phyloP scores from a whole-genome alignment of 306 rosid species.

The Glycyrrhiza uralensis region DNA sequence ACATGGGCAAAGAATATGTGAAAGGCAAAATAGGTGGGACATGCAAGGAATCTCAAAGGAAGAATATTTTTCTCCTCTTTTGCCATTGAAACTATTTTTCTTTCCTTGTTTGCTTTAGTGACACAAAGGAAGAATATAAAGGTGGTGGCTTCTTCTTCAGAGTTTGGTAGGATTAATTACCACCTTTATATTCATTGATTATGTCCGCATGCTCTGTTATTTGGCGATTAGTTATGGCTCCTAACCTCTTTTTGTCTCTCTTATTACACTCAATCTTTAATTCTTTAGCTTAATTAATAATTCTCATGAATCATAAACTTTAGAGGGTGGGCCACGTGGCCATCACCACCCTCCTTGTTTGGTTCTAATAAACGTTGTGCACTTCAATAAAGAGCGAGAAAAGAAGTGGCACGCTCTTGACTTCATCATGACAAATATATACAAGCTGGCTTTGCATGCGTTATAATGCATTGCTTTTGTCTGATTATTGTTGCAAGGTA shows the following conservation, averaged over 20 bases:
- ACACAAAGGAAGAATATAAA: no score
- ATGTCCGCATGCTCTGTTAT: neutral
- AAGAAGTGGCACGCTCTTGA: conserved; percentile 5
- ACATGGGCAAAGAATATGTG: conserved; percentile 45
- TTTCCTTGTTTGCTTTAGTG: no score
- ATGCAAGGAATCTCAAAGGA: no score
- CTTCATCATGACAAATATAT: conserved; percentile 21
- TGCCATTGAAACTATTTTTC: no score
- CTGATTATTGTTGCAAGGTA: neutral
- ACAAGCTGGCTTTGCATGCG: conserved; percentile 31
- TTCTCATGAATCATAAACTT: conserved; percentile 17
- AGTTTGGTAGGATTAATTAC: conserved; percentile 14
- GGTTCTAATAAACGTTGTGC: conserved; percentile 22
- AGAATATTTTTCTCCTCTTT: no score
- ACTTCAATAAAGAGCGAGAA: conserved; percentile 18
- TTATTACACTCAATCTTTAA: neutral
- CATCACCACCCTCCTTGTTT: neutral
- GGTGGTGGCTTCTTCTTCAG: neutral
- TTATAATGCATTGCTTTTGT: conserved; percentile 24
- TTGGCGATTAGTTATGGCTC: neutral
- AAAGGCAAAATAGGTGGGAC: conserved; percentile 56
- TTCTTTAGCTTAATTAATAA: conserved; percentile 6
- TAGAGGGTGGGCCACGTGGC: neutral
- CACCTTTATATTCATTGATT: neutral
- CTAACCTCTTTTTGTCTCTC: neutral